phyloP scores from a whole-genome alignment of 306 rosid genomes.

The Acmispon strigosus region DNA sequence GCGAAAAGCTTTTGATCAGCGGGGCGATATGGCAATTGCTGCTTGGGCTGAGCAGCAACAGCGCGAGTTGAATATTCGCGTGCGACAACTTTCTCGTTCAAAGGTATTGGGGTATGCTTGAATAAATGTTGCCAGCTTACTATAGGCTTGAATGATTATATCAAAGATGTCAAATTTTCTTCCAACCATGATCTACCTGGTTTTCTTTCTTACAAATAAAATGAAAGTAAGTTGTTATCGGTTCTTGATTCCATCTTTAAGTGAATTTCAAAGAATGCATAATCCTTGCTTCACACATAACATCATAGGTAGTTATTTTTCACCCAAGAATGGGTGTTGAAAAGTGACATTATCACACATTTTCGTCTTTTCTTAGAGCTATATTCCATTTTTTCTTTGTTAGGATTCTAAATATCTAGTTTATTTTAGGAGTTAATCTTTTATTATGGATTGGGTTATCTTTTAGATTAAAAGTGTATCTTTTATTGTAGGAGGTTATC shows the following conservation, averaged over 20 bases:
- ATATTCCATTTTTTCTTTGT: neutral
- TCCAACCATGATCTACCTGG: constrained; percentile 1
- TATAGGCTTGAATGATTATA: constrained; percentile 21
- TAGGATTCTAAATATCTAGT: too few species aligned
- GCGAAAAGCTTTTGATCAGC: constrained; percentile 89
- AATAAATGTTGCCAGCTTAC: constrained; percentile 4
- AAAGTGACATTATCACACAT: neutral
- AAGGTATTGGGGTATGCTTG: constrained; percentile 48
- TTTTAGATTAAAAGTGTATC: too few species aligned
- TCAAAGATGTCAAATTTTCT: constrained; percentile 8
- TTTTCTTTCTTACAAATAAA: constrained; percentile 7
- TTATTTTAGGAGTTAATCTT: too few species aligned
- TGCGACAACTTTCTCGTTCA: constrained; percentile 82
- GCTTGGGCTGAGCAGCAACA: constrained; percentile 99
- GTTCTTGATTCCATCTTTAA: neutral
- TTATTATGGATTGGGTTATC: too few species aligned
- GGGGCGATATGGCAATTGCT: constrained; percentile 92
- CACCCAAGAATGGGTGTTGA: neutral
- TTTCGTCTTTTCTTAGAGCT: neutral
- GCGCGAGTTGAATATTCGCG: constrained; percentile 71
- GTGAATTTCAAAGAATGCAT: neutral
- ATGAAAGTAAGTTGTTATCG: neutral
- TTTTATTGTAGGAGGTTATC: too few species aligned
- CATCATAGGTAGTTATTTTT: constrained; percentile 1
- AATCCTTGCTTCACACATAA: neutral